Percentiles rank a stretch among this genome's conserved stretches.
These are phyloP conservation scores for Ramaria sp. DNA, from an alignment of 768 basidiomycete species.

Conservation along the genomic window DNA sequence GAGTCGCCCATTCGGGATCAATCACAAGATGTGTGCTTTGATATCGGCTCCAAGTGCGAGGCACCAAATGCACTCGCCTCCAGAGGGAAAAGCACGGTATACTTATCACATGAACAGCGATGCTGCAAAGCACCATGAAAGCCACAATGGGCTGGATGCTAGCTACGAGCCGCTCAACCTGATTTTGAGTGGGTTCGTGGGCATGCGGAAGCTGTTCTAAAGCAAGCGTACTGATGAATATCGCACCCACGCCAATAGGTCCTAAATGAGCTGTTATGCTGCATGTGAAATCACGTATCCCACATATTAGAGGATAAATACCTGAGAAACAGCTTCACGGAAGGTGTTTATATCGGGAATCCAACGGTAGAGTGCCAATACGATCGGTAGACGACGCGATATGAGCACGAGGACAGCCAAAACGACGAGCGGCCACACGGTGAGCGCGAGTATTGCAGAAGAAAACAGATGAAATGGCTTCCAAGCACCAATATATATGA, in stretches of 20 bases:
- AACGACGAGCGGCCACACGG: no score
- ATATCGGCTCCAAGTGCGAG: conserved; percentile 83
- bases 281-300: background rate
- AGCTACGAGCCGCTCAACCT: conserved; percentile 54
- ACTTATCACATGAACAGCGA: conserved; percentile 86
- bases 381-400: no score
- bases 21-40: conserved; percentile 30
- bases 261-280: conserved; percentile 70
- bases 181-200: conserved; percentile 34
- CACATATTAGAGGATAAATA: background rate
- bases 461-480: no score
- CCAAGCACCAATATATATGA: no score
- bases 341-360: no score
- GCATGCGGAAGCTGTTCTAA: conserved; percentile 43
- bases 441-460: no score
- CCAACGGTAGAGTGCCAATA: no score
- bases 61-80: conserved; percentile 80
- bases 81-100: conserved; percentile 93
- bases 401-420: no score
- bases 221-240: conserved; percentile 88
- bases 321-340: conserved; percentile 70
- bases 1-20: no score
- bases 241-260: conserved; percentile 75
- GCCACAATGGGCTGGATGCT: conserved; percentile 89
- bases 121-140: no score